Base-by-base conservation (phyloP, 2,329 filamentous ascomycete genomes). In the Hymenoscyphus fraxineus region DNA sequence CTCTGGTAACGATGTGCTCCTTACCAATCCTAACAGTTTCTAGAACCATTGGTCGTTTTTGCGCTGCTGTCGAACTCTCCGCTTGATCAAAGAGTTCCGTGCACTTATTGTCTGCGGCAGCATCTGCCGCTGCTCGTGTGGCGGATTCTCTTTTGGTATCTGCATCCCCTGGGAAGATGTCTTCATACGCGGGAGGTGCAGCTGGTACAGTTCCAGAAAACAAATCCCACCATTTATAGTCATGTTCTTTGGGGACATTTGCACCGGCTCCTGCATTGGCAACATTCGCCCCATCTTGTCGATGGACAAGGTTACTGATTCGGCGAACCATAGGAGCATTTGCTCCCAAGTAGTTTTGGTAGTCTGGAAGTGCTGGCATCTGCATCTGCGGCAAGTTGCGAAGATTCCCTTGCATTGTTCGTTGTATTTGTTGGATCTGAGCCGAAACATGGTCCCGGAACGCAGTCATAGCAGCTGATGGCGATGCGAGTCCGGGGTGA, bases 351-450 rank as follows among this genome's bases (percentile, higher is more conserved):
- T 90, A 86, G 1, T 85, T 85, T 74, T 93, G 90, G 73, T 93
- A 93, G 69, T 89, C 88, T 12, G 88, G 86, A 63, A 91, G 78
- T 66, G 83, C 79, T 1, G 86, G 84, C 78, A 90, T 87, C 9
- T 35, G 84, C 78, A 90, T 51, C 44, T 86, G 85, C 16, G 86
- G 82, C 39, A 89, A 77, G 65, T 88, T 89, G 59, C 88, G 88
- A 70, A 91, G 80, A 57, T 73, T 76, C 22, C 72, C 87, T 83
- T 75, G 87, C 82, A 79, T 92, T 83, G 82, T 86, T 73, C 92
- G 88, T 73, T 93, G 91, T 71, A 93, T 83, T 65, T 93, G 88
- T 64, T 93, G 88, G 58, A 93, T 82, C 72, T 93, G 90, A 19
- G 88, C 83, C 32, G 88, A 82, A 22, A 94, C 77, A 64, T 93